phyloP scores from a whole-genome alignment of 2,329 filamentous ascomycete species.

The Clarireedia sp. region DNA sequence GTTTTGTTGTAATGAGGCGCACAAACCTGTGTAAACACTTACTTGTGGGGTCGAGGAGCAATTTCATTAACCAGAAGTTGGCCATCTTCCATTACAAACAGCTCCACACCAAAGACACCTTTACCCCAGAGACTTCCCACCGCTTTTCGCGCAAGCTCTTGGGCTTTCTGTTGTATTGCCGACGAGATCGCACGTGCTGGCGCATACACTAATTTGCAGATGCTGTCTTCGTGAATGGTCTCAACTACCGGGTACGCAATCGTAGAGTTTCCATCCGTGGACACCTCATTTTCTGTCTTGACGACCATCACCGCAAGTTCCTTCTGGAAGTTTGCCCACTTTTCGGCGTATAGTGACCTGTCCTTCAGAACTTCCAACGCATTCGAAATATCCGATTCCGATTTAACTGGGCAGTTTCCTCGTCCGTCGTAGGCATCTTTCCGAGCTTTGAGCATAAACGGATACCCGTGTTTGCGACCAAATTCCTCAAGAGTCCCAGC shows the following conservation, averaged over 20 bases:
- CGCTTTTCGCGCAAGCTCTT: conserved; percentile 70
- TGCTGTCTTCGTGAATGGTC: conserved; percentile 89
- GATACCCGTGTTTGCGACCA: conserved; percentile 62
- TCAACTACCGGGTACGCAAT: conserved; percentile 85
- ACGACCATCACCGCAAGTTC: conserved; percentile 94
- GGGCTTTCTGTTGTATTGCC: conserved; percentile 55
- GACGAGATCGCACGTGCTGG: conserved; percentile 66
- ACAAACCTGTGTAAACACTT: neutral
- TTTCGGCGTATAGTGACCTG: conserved; percentile 58
- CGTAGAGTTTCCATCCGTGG: conserved; percentile 39
- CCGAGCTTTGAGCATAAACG: conserved; percentile 86
- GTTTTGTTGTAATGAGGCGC: neutral
- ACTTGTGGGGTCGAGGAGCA: conserved; percentile 24
- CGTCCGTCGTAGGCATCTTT: conserved; percentile 91
- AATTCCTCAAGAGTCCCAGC: conserved; percentile 54
- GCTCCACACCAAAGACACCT: conserved; percentile 92
- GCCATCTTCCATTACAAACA: conserved; percentile 75
- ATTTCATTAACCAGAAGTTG: conserved; percentile 56
- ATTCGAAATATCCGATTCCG: conserved; percentile 49
- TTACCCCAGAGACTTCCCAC: conserved; percentile 76
- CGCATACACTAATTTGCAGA: conserved; percentile 87
- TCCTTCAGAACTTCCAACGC: conserved; percentile 63
- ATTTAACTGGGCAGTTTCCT: conserved; percentile 60
- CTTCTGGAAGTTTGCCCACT: conserved; percentile 76
- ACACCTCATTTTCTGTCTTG: conserved; percentile 62